Evolutionary conservation across 2,329 filamentous ascomycete species (phyloP), one percentile per base, ranked within the genome.

Genomic region (Trichophaea hybrida): DNA sequence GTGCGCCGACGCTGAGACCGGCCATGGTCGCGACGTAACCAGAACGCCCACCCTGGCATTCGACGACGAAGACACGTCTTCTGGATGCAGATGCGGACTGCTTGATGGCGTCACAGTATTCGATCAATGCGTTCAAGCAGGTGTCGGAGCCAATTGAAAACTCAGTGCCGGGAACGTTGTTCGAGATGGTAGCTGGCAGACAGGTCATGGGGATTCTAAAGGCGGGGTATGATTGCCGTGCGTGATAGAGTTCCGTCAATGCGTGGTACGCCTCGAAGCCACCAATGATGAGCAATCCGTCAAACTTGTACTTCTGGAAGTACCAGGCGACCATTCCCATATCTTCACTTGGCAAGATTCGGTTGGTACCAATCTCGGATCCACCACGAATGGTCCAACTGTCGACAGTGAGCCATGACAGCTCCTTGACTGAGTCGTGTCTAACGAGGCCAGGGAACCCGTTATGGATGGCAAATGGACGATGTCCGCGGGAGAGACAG

Each of bases 201-300:
- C 96, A 79, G 57, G 85, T 80, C 78, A 97, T 88, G 17, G 93
- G 93, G 65, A 98, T 96, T 72, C 88, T 89, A 70, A 98, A 86
- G 1, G 86, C 84, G 8, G 87, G 83, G 73, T 86, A 95, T 62
- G 87, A 74, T 38, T 82, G 79, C 59, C 89, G 80, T 12, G 85
- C 89, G 74, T 87, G 82, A 67, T 90, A 84, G 61, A 98, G 78
- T 73, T 97, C 86, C 49, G 86, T 88, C 37, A 96, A 80, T 1
- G 93, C 85, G 60, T 93, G 94, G 77, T 94, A 98, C 1, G 90
- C 93, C 74, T 98, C 93, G 68, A 98, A 98, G 1, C 93, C 93
- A 69, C 93, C 93, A 54, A 97, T 81, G 54, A 95, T 80, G 73
- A 97, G 94, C 2, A 98, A 77, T 0, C 85, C 90, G 69, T 98